Evolutionary conservation across 371 early-diverging fungal genomes (phyloP), one percentile per base, ranked within the genome.

Genomic region (Agmasoma carcini): DNA sequence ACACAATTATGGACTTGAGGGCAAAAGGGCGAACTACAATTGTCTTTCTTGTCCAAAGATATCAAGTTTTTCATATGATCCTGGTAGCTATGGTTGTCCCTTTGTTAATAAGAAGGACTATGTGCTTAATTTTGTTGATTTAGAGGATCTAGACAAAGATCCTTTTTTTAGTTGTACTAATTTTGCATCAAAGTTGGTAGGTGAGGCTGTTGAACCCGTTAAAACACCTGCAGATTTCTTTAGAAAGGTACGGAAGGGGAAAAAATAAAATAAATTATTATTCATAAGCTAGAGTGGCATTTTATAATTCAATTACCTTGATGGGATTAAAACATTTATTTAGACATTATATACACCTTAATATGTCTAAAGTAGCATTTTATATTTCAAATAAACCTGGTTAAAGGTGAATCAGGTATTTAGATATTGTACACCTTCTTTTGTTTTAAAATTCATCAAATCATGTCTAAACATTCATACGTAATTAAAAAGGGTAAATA

Each of bases 1-100:
- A 30, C 90, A 92, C 78, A 87, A 83, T 68, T 98, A 95, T 74
- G 99, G 99, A 48, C 66, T 83, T 65, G 97, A 95, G 72, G 99
- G 99, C 23, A 84, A 82, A 47, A 82, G 92, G 14, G 80, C 80
- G 9, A 81, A 89, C 67, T 96, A 92, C 73, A 75, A 79, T 7
- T 85, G 92, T 1, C 90, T 82, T 73, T 81, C 80, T 78, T 96
- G 97, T 74, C 69, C 77, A 47, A 86, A 84, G 58, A 86, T 96
- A 70, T 89, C 90, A 62, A 79, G 76, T 29, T 63, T 74, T 37
- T 80, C 81, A 43, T 79, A 79, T 33, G 55, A 60, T 19, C 14
- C 25, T 25, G 43, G 31, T 23, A 40, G 2, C 29, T 29, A 27
- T 30, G 52, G 60, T 2, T 68, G 69, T 44, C 69, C 69, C 6